Evolutionary conservation across 2,329 filamentous ascomycete genomes (phyloP).

Genomic region (Dactylellina cionopaga): DNA sequence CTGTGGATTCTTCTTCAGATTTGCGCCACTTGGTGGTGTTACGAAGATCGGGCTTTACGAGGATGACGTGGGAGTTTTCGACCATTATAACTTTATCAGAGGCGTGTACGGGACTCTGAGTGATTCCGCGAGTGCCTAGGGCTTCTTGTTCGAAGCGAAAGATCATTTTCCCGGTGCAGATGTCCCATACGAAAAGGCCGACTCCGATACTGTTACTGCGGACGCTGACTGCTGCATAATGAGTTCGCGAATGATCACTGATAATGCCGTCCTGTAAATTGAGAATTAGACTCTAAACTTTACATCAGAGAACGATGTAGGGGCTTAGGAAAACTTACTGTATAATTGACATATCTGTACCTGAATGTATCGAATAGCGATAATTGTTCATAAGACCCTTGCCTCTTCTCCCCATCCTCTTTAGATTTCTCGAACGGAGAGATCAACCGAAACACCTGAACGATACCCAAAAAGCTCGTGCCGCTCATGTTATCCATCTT

Average conservation of each 20-base stretch:
- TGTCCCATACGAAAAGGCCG: conserved; percentile 48
- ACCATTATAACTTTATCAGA: conserved; percentile 45
- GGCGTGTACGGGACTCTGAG: conserved; percentile 24
- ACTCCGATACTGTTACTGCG: conserved; percentile 39
- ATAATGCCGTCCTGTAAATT: conserved; percentile 41
- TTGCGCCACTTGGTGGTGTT: conserved; percentile 40
- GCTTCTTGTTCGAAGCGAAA: conserved; percentile 44
- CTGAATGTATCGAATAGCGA: conserved; percentile 46
- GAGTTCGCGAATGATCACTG: conserved; percentile 46
- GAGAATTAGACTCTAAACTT: neutral
- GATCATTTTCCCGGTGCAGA: conserved; percentile 37
- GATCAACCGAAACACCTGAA: conserved; percentile 35
- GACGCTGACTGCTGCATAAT: conserved; percentile 46
- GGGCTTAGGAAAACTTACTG: conserved; percentile 15
- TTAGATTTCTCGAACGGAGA: conserved; percentile 26
- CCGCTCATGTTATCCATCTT: conserved; percentile 21
- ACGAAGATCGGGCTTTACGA: conserved; percentile 40
- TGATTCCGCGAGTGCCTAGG: conserved; percentile 27
- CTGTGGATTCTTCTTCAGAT: conserved; percentile 14
- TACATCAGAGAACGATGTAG: neutral
- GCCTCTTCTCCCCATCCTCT: neutral
- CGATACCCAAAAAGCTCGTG: conserved; percentile 26
- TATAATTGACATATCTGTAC: conserved; percentile 50
- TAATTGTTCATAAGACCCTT: conserved; percentile 38
- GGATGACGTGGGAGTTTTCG: conserved; percentile 38